Percentiles rank a stretch among this genome's conserved stretches.
Conservation (phyloP, 2,329 filamentous ascomycete genomes). For the Ceratocystis destructans region DNA sequence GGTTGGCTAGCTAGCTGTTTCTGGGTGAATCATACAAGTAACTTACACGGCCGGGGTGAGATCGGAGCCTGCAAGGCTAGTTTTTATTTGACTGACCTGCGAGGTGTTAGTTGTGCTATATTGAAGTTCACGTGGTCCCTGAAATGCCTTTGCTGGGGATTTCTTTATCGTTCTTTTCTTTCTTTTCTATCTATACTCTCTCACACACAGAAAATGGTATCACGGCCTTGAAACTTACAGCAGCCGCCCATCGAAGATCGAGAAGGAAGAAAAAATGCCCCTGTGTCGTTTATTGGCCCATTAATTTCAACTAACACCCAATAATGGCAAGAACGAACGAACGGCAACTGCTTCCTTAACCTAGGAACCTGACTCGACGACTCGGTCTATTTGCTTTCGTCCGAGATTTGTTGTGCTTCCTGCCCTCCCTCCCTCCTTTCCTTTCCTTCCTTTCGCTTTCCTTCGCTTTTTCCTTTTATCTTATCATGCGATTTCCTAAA, state of each 20-base stretch:
- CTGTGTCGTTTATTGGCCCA: background rate
- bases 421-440: background rate
- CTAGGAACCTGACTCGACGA: background rate
- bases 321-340: background rate
- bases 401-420: background rate
- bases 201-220: too few species aligned
- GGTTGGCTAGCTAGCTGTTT: slow-evolving; percentile 2
- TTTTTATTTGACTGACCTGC: too few species aligned
- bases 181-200: background rate
- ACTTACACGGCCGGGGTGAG: background rate
- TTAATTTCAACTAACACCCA: background rate
- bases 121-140: background rate
- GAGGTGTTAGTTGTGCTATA: too few species aligned
- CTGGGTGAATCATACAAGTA: background rate
- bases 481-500: too few species aligned
- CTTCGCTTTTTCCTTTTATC: background rate
- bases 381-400: slow-evolving; percentile 2
- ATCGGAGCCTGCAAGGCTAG: background rate
- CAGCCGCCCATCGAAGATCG: too few species aligned
- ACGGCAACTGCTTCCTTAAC: background rate
- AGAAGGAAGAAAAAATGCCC: background rate
- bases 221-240: too few species aligned
- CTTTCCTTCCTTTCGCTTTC: background rate
- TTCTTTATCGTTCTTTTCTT: background rate
- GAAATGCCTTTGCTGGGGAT: background rate